These are phyloP conservation scores for Ormosia semicastrata DNA, from an alignment of 306 rosid genomes.

Conservation along the genomic window DNA sequence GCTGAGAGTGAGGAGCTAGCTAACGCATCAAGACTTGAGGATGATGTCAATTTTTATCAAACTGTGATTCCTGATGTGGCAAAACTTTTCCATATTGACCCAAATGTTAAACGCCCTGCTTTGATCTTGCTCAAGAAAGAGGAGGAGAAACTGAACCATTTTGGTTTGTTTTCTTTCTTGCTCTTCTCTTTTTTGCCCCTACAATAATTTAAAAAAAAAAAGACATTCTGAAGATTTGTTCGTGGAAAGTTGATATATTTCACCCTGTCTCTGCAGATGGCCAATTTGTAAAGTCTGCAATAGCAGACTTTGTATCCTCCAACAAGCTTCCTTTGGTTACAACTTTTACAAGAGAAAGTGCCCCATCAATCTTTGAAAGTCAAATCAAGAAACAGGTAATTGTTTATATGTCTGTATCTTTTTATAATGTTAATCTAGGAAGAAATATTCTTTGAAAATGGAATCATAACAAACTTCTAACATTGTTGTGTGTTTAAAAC, in stretches of 20 bases:
- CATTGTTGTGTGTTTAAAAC: slow-evolving; percentile 24
- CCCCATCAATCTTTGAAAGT: slow-evolving; percentile 78
- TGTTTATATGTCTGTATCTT: not conserved
- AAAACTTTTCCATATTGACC: slow-evolving; percentile 84
- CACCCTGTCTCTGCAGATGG: slow-evolving; percentile 63
- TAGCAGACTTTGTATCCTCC: slow-evolving; percentile 76
- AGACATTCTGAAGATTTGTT: not conserved
- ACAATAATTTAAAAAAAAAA: not conserved
- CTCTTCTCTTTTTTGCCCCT: not conserved
- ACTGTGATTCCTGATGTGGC: slow-evolving; percentile 83
- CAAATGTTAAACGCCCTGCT: slow-evolving; percentile 80
- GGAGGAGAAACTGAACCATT: slow-evolving; percentile 75
- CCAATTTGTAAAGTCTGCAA: slow-evolving; percentile 65
- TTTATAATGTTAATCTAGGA: slow-evolving; percentile 13
- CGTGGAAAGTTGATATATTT: slow-evolving; percentile 14
- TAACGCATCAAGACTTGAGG: slow-evolving; percentile 89
- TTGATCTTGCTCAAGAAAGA: slow-evolving; percentile 85
- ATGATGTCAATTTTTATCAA: slow-evolving; percentile 89
- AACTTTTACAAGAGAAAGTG: slow-evolving; percentile 70
- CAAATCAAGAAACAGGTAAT: slow-evolving; percentile 88
- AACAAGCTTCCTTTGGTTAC: slow-evolving; percentile 94
- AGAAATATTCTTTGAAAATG: slow-evolving; percentile 1
- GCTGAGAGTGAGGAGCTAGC: slow-evolving; percentile 87
- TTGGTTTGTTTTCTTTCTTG: slow-evolving; percentile 57
- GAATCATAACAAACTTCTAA: slow-evolving; percentile 20